Base-by-base conservation (phyloP, 2,329 filamentous ascomycete genomes). In the Bimuria novae-zelandiae region DNA sequence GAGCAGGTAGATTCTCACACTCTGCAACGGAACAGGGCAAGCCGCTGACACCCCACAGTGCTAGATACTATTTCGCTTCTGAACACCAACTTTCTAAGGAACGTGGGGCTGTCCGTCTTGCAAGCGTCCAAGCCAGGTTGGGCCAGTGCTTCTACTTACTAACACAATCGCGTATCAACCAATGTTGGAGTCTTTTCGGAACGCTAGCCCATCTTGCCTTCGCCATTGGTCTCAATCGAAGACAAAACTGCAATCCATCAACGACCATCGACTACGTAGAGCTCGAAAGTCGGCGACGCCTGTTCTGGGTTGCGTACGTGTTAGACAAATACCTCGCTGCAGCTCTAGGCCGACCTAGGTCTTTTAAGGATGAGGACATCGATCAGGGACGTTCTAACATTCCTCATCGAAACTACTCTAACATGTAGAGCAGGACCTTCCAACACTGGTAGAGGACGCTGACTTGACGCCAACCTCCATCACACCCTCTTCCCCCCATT, bases 251-350 rank as follows among this genome's bases (percentile, higher is more conserved):
- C 22, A 59, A 65, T 40, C 59, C 51, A 22, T 64, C 71, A 17
- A 65, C 59, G 1, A 69, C 62, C 7, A 56, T 72, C 1, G 77
- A 82, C 54, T 79, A 80, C 40, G 75, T 80, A 7, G 67, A 76
- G 3, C 68, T 70, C 0, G 82, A 87, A 54, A 81, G 82, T 36
- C 77, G 81, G 1, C 82, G 82, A 51, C 75, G 84, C 7, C 78
- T 84, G 0, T 87, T 89, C 47, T 87, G 85, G 85, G 80, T 80
- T 3, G 80, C 82, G 0, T 88, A 87, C 60, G 82, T 80, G 0
- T 70, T 87, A 1, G 84, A 88, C 62, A 84, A 82, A 45, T 87
- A 87, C 51, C 72, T 88, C 1, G 82, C 83, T 21, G 82, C 85
- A n/a, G 82, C 86, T 16, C 80, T 87, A 25, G 85, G 85, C 0